Base-by-base conservation (phyloP, 495 filamentous ascomycete species). In the Aspergillus indologenus region DNA sequence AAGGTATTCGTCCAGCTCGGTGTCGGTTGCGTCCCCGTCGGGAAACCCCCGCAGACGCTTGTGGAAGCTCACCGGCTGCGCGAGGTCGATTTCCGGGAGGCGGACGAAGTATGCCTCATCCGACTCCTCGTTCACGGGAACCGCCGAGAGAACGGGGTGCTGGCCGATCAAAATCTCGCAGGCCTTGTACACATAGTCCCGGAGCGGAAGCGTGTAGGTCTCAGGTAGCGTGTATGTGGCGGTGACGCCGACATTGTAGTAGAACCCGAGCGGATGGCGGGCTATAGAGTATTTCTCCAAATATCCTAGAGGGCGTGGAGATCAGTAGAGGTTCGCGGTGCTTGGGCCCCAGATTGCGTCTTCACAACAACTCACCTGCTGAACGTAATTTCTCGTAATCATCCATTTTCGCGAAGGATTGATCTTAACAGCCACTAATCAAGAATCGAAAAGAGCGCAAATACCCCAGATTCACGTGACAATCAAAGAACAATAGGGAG, bases 211-310 rank as follows among this genome's bases (percentile, higher is more conserved):
- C 1, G 57, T 59, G 50, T 57, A 74, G 0, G 65, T 26, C 0
- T 63, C 47, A 5, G 75, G 70, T 1, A 75, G 60, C 3, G 49
- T 60, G 58, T 81, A 82, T 12, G 61, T 68, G 11, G 74, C 75
- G 24, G 76, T 61, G 6, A 75, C 53, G 1, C 58, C 71, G 23
- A 79, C 73, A 53, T 80, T 81, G 53, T 68, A 57, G 57, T 81
- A 82, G 49, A 79, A 77, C n/a, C 65, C 57, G 0, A 79, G 53
- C 15, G 71, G 63, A 48, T 81, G 76, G 14, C 78, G 71, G 18
- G 68, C 56, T 0, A 75, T 79, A 17, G 71, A 79, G 65, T 66
- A 79, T 50, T 68, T 69, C 65, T 82, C 78, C 54, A 79, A 56
- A 19, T 43, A 50, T 24, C 79, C 79, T 78, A 29, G 26, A 29